These are phyloP conservation scores for Phoma herbarum DNA, from an alignment of 2,329 filamentous ascomycete species.

Conservation along the genomic window DNA sequence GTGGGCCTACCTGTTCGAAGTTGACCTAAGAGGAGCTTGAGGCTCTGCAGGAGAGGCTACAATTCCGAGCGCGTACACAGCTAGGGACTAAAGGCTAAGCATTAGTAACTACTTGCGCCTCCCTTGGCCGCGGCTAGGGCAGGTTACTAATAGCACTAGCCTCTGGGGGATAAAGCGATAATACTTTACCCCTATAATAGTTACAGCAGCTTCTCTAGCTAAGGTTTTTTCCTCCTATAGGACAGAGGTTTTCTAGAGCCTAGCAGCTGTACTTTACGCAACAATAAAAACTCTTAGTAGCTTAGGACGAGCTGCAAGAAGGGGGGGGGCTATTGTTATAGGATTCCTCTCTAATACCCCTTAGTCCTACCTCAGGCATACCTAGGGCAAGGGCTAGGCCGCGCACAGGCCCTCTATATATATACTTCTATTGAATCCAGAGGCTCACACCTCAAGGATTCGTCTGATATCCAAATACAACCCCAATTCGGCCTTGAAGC, in stretches of 20 bases:
- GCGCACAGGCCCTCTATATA: too few species aligned
- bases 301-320: neutral
- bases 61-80: neutral
- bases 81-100: neutral
- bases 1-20: neutral
- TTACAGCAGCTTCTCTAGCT: too few species aligned
- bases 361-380: too few species aligned
- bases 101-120: neutral
- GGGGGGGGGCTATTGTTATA: neutral
- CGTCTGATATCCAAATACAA: too few species aligned
- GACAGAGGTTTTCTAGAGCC: too few species aligned
- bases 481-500: neutral
- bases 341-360: too few species aligned
- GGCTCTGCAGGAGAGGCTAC: neutral
- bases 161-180: neutral
- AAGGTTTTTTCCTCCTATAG: too few species aligned
- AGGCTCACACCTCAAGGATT: too few species aligned
- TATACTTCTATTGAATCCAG: too few species aligned
- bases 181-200: too few species aligned
- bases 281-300: neutral
- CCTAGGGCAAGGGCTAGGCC: too few species aligned
- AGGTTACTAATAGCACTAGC: neutral
- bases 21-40: neutral
- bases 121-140: neutral
- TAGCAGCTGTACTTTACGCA: neutral